Evolutionary conservation across 179 eudicot species (phyloP).

Genomic region (Carnegiea gigantea): DNA sequence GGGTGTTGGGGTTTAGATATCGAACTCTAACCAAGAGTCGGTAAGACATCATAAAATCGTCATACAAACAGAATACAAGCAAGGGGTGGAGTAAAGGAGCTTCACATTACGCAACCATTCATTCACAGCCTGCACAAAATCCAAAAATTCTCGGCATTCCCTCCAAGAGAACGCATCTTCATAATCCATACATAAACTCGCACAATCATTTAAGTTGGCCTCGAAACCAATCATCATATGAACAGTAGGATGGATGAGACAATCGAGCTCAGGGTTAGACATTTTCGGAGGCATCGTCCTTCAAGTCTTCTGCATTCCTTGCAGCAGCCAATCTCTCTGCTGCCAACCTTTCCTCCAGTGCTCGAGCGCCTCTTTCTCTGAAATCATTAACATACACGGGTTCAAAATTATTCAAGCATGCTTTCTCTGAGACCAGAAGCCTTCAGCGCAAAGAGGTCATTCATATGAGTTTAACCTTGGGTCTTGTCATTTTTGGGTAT

Average conservation of each 20-base stretch:
- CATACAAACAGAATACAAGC: background rate
- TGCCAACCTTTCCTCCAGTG: constrained; percentile 93
- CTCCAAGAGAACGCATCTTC: background rate
- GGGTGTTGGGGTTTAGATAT: no score
- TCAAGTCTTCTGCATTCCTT: constrained; percentile 50
- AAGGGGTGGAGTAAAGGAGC: background rate
- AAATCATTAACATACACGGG: constrained; percentile 18
- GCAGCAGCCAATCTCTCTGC: constrained; percentile 64
- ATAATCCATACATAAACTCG: constrained; percentile 7
- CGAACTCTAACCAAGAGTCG: no score
- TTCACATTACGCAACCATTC: background rate
- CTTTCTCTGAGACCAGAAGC: background rate
- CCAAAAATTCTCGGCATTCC: constrained; percentile 7
- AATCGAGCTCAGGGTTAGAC: constrained; percentile 30
- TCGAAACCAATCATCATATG: background rate
- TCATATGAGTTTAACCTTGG: no score
- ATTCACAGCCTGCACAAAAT: background rate
- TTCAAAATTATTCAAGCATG: background rate
- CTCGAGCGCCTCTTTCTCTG: constrained; percentile 98
- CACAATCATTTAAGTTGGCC: background rate
- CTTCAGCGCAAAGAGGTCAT: no score
- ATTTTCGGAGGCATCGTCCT: constrained; percentile 56
- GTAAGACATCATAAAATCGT: background rate
- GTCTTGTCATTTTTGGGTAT: no score
- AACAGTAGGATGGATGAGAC: background rate